Base-by-base conservation (phyloP, 768 basidiomycete genomes). In the Pleurotus ostreatus region DNA sequence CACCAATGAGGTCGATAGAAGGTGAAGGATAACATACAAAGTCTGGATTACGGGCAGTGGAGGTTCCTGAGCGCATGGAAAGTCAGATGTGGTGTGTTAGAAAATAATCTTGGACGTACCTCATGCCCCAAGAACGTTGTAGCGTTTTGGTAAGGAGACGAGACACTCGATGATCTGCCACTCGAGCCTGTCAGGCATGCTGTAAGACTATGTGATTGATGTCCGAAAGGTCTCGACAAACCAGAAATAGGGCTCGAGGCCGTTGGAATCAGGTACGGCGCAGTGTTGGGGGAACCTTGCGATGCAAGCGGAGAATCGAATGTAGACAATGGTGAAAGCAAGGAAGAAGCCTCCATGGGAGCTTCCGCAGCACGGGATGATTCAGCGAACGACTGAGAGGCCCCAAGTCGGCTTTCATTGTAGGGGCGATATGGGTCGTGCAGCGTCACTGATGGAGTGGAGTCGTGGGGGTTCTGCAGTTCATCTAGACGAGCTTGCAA, bases 401-500 rank as follows among this genome's bases (percentile, higher is more conserved):
- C 65, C n/a, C 41, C 52, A 9, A 16, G 67, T 45, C 71, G 70
- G 12, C 67, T 52, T 46, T 70, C 71, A 56, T 67, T 66, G 55
- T 59, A 64, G 11, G 65, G 62, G 22, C 60, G 60, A 61, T 85
- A 85, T 18, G 83, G 83, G 56, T 81, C 68, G 55, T 79, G 70
- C 8, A 85, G 71, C 13, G 74, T 72, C 20, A 85, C 72, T 4
- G 79, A 73, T 7, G 82, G 76, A 1, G 72, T 71, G 5, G 70
- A 67, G 9, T 71, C 71, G 2, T 76, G 76, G 0, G 83, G 83
- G 55, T 84, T 70, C 62, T 85, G 82, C 25, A 83, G 68, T 58
- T 85, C 83, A 47, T 72, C 71, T 6, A 89, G 70, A 39, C 85
- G 77, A 40, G 80, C 76, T 65, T 80, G 79, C 37, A 88, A 69